These are phyloP conservation scores for Penicillium vulpinum DNA, from an alignment of 2,329 filamentous ascomycete genomes.

Conservation along the genomic window DNA sequence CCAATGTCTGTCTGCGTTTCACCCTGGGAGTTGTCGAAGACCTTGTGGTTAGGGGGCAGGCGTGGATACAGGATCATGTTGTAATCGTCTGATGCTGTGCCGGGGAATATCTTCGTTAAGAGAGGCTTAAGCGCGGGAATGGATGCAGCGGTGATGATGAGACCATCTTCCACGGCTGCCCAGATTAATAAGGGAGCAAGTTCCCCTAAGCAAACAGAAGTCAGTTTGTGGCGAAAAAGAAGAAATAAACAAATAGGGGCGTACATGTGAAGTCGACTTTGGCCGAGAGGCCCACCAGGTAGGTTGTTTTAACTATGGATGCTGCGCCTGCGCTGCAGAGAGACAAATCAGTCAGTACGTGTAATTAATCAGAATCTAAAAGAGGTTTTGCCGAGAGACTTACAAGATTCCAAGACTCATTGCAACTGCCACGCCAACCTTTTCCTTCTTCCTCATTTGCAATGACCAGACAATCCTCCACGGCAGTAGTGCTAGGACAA, in stretches of 20 bases:
- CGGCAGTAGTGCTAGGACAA: conserved; percentile 39
- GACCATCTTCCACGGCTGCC: conserved; percentile 30
- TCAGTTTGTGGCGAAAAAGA: background rate
- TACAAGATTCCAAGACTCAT: conserved; percentile 41
- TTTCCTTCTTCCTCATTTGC: conserved; percentile 41
- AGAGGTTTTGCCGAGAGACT: background rate
- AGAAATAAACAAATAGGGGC: background rate
- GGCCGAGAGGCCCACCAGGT: conserved; percentile 19
- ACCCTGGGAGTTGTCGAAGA: conserved; percentile 17
- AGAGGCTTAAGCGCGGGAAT: conserved; percentile 33
- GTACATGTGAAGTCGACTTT: conserved; percentile 27
- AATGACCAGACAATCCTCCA: conserved; percentile 40
- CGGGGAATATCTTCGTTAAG: conserved; percentile 17
- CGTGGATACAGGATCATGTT: conserved; percentile 18
- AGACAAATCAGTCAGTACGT: background rate
- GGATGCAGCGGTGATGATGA: conserved; percentile 31
- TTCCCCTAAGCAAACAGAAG: conserved; percentile 10
- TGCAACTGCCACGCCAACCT: conserved; percentile 38
- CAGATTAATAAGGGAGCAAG: conserved; percentile 26
- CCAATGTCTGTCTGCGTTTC: conserved; percentile 13
- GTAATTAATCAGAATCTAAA: background rate
- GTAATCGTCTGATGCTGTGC: conserved; percentile 11
- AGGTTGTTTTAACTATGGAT: conserved; percentile 26
- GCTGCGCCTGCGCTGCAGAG: conserved; percentile 18
- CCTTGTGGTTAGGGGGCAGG: background rate